Base-by-base conservation (phyloP, 2,329 filamentous ascomycete species). In the Alternaria arborescens region DNA sequence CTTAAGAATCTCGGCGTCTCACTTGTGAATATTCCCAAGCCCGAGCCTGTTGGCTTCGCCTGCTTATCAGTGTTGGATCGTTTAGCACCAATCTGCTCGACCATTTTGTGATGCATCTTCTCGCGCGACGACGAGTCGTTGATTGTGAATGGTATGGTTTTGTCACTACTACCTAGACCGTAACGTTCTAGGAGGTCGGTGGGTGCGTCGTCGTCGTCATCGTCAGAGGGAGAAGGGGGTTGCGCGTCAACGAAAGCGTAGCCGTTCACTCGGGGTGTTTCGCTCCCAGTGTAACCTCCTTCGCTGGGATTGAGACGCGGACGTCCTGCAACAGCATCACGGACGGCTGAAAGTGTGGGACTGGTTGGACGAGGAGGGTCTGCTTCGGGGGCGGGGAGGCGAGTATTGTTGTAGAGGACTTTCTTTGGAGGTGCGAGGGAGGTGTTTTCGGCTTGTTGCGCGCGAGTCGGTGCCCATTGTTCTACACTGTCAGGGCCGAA, bases 211-310 rank as follows among this genome's bases (percentile, higher is more conserved):
- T 75, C 74, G 14, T 75, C 76, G 43, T 78, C 75, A 44, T 79
- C 76, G 0, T 87, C 86, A 42, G 91, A 91, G 58, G 87, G 86
- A 41, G 91, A 91, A 59, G 96, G 93, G 66, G 97, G 93, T 24
- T 97, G 92, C 58, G 96, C 93, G 68, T 97, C 93, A 36, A 99
- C 94, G 78, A 97, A 98, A 0, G 93, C 87, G 77, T 97, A 99
- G 1, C 95, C 95, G 65, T 96, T 97, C 0, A 98, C 92, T 2
- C 92, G 86, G 0, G 94, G 95, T 0, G 94, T 98, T 77, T 96
- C 93, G 59, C 85, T 86, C 16, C 89, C 91, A 1, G 83, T 83
- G 61, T 83, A 86, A 3, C 85, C 84, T 3, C 84, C 84, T 67
- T 92, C 89, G 12, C 87, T 87, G 24, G 89, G 86, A 8, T 84